Evolutionary conservation across 2,329 filamentous ascomycete species (phyloP), one percentile per base, ranked within the genome.

Genomic region (Colletotrichum chrysophilum): DNA sequence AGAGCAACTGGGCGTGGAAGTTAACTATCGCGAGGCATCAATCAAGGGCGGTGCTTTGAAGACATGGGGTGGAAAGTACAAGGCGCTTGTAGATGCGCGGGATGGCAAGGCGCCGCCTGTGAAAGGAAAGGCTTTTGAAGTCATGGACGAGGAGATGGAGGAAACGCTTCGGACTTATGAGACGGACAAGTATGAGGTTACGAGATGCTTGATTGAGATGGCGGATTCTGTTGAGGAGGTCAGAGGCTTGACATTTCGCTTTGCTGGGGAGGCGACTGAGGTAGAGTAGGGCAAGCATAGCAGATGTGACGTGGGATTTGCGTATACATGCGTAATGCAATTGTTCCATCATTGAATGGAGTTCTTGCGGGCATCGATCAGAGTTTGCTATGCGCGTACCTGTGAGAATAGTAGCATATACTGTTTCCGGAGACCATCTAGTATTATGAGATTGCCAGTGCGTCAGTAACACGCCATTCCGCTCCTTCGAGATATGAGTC

Each of bases 131-230:
- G 28, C 56, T n/a, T 61, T 61, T 7, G 0, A 0, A 2, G 56
- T 21, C 14, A 7, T 0, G 56, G 2, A 30, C 2, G 2, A 21
- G 18, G 28, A 61, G 16, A 0, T n/a, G 3, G 56, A 32, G 6
- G 56, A 61, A 4, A 28, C 26, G 24, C 56, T 61, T 6, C 56
- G n/a, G 28, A 32, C 56, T 4, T 61, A 61, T 30, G 56, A 61
- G 16, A 61, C 56, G 5, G 56, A 61, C 26, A 21, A 61, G 8
- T 61, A 61, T n/a, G 56, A 61, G 9, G 56, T 61, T 18, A 16
- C 16, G 0, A 61, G 56, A 16, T 61, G 56, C 56, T 30, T 28
- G 26, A 32, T 61, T 7, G 56, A 32, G 10, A 30, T 28, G 55
- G 10, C 26, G 10, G 26, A 12, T 4, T 21, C n/a, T 48, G 0